These are phyloP conservation scores for Yamadazyma trypodendri DNA, from an alignment of 1,139 yeast species.

Conservation along the genomic window DNA sequence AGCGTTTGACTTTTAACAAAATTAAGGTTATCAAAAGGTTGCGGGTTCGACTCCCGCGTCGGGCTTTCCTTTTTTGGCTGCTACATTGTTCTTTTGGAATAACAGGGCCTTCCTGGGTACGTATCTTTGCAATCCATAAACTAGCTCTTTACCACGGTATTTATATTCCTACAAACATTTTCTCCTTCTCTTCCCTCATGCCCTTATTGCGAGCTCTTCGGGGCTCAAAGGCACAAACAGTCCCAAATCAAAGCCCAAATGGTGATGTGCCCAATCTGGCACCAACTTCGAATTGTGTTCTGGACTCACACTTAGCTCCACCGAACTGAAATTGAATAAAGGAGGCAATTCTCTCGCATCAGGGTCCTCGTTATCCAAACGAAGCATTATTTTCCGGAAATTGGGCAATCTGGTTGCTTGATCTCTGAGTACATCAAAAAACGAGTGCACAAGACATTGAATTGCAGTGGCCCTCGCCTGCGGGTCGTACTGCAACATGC, in stretches of 20 bases:
- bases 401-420: constrained; percentile 54
- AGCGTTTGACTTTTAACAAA: constrained; percentile 34
- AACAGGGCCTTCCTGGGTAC: too few relatives aligned
- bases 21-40: constrained; percentile 15
- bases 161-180: not conserved
- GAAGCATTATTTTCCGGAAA: constrained; percentile 37
- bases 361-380: constrained; percentile 17
- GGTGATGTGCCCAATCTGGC: constrained; percentile 36
- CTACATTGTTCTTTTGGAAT: not conserved
- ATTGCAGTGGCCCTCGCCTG: constrained; percentile 65
- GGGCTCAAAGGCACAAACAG: constrained; percentile 14
- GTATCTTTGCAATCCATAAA: too few relatives aligned
- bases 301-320: constrained; percentile 45
- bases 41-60: constrained; percentile 20
- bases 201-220: not conserved
- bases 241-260: constrained; percentile 11
- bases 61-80: constrained; percentile 13
- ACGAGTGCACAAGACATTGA: constrained; percentile 66
- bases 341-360: constrained; percentile 35
- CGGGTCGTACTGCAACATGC: constrained; percentile 75
- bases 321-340: constrained; percentile 49
- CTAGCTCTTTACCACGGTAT: not conserved
- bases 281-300: constrained; percentile 33
- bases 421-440: constrained; percentile 72
- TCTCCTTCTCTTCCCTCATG: not conserved